A percentile compares a stretch with the other conserved stretches of the same genome.
phyloP scores from a whole-genome alignment of 1,139 yeast genomes.

The Scheffersomyces titani region DNA sequence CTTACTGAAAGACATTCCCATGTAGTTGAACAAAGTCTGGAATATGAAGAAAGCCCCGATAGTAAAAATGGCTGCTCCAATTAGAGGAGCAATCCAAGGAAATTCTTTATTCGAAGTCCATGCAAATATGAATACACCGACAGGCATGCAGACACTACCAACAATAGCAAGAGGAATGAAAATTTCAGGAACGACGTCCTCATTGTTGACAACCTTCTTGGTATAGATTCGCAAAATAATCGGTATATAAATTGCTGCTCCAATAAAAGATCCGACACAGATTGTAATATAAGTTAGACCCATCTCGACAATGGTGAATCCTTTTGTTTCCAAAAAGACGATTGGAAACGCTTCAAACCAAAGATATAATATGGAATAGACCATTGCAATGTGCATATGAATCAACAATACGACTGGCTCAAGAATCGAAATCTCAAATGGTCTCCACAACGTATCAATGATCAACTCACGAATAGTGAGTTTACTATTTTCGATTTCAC shows the following conservation, averaged over 20 bases:
- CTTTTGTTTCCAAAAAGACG: conserved; percentile 22
- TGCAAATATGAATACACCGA: conserved; percentile 33
- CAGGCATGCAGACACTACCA: conserved; percentile 30
- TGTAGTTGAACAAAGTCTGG: conserved; percentile 47
- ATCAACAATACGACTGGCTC: conserved; percentile 37
- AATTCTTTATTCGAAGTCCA: conserved; percentile 30
- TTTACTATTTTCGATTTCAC: conserved; percentile 41
- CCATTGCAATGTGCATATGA: conserved; percentile 31
- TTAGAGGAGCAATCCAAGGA: conserved; percentile 35
- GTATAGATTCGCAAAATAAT: conserved; percentile 20
- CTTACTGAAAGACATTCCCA: conserved; percentile 59
- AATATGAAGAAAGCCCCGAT: conserved; percentile 32
- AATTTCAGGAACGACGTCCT: conserved; percentile 57
- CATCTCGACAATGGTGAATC: conserved; percentile 28
- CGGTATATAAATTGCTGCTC: conserved; percentile 23
- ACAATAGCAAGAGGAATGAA: conserved; percentile 53
- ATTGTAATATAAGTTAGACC: conserved; percentile 20
- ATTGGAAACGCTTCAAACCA: conserved; percentile 40
- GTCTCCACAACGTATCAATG: conserved; percentile 29
- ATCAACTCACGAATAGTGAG: conserved; percentile 24
- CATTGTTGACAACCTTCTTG: conserved; percentile 30
- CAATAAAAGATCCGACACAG: conserved; percentile 23
- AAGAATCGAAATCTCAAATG: conserved; percentile 27
- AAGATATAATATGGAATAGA: conserved; percentile 31
- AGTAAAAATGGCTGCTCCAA: conserved; percentile 30